A percentile compares a stretch with the other conserved stretches of the same genome.
Conservation (phyloP, 352 stramenopile species). For the Phytopythium boreale region DNA sequence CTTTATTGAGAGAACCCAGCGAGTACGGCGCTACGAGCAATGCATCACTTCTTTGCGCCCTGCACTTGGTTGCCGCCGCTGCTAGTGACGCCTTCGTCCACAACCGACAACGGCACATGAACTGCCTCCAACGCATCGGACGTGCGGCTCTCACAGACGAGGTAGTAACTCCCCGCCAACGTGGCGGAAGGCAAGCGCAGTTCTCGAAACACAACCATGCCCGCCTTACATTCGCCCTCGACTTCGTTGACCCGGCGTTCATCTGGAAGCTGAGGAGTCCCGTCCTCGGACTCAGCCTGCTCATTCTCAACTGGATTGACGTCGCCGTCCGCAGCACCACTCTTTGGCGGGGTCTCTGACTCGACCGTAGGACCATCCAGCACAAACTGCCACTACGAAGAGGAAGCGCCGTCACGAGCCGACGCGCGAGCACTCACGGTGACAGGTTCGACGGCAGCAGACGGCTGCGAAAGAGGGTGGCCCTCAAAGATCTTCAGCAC, state of each 20-base stretch:
- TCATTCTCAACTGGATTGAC: background rate
- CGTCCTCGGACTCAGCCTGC: background rate
- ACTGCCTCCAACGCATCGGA: slow-evolving; percentile 16
- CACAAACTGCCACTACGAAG: slow-evolving; percentile 26
- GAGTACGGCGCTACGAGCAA: background rate
- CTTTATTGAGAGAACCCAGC: background rate
- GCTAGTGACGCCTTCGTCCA: slow-evolving; percentile 3
- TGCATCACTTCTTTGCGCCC: background rate
- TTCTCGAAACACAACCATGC: slow-evolving; percentile 23
- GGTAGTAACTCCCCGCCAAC: slow-evolving; percentile 33
- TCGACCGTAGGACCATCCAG: background rate
- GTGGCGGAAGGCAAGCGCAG: slow-evolving; percentile 27
- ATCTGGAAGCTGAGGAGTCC: background rate
- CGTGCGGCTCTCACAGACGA: slow-evolving; percentile 34
- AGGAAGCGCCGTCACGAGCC: background rate
- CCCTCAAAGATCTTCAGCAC: slow-evolving; percentile 42
- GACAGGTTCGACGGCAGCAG: background rate
- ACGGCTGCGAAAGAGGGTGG: background rate
- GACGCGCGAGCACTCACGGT: background rate
- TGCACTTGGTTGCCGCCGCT: background rate
- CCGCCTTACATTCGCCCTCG: slow-evolving; percentile 13
- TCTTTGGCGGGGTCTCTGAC: background rate
- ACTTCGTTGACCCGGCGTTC: slow-evolving; percentile 21
- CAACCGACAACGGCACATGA: slow-evolving; percentile 15
- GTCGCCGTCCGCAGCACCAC: background rate